Evolutionary conservation across 495 filamentous ascomycete genomes (phyloP).

Genomic region (Penicillium roqueforti): DNA sequence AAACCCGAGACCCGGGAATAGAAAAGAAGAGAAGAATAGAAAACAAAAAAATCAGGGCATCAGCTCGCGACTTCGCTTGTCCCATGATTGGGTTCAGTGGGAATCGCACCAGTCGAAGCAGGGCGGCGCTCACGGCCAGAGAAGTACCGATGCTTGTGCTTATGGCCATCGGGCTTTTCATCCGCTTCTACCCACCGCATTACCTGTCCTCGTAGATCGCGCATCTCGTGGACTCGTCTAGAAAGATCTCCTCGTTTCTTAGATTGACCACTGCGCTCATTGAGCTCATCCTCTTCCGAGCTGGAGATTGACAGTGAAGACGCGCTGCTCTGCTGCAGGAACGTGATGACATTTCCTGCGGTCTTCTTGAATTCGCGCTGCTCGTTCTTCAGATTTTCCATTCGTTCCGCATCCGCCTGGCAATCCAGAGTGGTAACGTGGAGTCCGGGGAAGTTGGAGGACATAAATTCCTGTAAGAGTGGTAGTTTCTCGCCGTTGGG

Average conservation of each 20-base stretch:
- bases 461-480: slow-evolving; percentile 62
- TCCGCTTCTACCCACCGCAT: slow-evolving; percentile 39
- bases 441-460: slow-evolving; percentile 67
- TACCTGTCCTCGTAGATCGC: slow-evolving; percentile 40
- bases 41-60: neutral
- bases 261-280: slow-evolving; percentile 44
- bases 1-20: slow-evolving; percentile 5
- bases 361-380: slow-evolving; percentile 59
- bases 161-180: slow-evolving; percentile 20
- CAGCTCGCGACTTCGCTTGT: neutral
- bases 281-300: slow-evolving; percentile 70
- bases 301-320: slow-evolving; percentile 59
- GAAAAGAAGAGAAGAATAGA: neutral
- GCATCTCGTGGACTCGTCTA: slow-evolving; percentile 37
- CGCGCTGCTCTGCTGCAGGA: slow-evolving; percentile 59
- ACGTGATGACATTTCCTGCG: slow-evolving; percentile 57
- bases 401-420: slow-evolving; percentile 56
- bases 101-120: slow-evolving; percentile 11
- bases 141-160: slow-evolving; percentile 19
- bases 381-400: slow-evolving; percentile 57
- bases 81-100: neutral
- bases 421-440: slow-evolving; percentile 67
- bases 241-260: slow-evolving; percentile 31
- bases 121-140: slow-evolving; percentile 20
- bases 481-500: slow-evolving; percentile 73